phyloP scores from a whole-genome alignment of 306 rosid species.

The Lablab purpureus region DNA sequence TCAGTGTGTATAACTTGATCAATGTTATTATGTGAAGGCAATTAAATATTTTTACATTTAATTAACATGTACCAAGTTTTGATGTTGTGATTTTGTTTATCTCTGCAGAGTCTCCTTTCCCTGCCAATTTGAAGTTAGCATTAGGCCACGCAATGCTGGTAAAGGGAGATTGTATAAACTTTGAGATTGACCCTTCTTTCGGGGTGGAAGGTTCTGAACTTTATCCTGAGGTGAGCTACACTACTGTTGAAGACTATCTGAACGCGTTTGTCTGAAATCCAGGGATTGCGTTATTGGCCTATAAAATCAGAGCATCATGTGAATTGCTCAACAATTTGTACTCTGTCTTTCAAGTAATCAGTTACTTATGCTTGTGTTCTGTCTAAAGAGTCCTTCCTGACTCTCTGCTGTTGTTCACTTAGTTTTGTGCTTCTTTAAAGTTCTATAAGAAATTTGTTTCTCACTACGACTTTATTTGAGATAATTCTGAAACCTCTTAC shows the following conservation, averaged over 20 bases:
- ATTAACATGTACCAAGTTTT: neutral
- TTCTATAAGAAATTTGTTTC: neutral
- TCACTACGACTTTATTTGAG: too few relatives aligned
- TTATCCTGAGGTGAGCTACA: slow-evolving; percentile 59
- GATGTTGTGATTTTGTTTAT: neutral
- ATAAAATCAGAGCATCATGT: slow-evolving; percentile 4
- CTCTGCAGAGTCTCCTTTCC: slow-evolving; percentile 51
- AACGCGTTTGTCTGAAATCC: slow-evolving; percentile 49
- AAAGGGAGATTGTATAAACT: slow-evolving; percentile 49
- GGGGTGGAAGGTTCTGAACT: slow-evolving; percentile 57
- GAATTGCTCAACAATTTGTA: neutral
- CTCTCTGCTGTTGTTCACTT: neutral
- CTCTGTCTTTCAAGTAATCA: neutral
- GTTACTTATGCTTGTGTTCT: neutral
- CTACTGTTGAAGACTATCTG: slow-evolving; percentile 42
- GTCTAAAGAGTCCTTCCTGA: neutral
- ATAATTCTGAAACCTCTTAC: too few relatives aligned
- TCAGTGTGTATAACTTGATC: neutral
- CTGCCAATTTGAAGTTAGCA: slow-evolving; percentile 41
- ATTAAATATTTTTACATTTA: neutral
- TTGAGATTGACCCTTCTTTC: slow-evolving; percentile 46
- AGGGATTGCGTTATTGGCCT: neutral
- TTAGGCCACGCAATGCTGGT: slow-evolving; percentile 38
- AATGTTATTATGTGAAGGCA: neutral
- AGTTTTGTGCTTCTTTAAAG: neutral